These are phyloP conservation scores for Aspergillus saccharolyticus DNA, from an alignment of 495 filamentous ascomycete genomes.

Conservation along the genomic window DNA sequence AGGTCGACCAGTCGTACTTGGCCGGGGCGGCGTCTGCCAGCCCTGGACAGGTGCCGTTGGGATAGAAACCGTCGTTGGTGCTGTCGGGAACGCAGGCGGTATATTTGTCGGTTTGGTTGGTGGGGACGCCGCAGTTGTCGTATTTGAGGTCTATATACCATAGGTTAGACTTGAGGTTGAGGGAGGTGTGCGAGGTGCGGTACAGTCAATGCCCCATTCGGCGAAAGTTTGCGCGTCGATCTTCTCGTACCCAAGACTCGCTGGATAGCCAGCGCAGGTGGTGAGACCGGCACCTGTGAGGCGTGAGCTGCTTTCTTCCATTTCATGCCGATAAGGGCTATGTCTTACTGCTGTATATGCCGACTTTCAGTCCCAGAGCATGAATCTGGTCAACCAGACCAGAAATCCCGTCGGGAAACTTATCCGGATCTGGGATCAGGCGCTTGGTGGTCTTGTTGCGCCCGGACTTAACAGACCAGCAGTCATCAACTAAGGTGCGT, in stretches of 20 bases:
- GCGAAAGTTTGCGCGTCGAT: conserved; percentile 59
- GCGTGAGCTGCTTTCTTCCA: conserved; percentile 1
- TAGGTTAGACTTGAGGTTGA: too few species aligned
- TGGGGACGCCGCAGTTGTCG: conserved; percentile 59
- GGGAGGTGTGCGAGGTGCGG: neutral
- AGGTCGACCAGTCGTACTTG: conserved; percentile 49
- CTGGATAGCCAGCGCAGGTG: conserved; percentile 62
- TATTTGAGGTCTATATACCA: conserved; percentile 66
- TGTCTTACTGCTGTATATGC: conserved; percentile 53
- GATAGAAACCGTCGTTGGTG: conserved; percentile 15
- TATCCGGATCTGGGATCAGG: conserved; percentile 50
- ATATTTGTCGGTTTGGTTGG: conserved; percentile 39
- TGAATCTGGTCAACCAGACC: conserved; percentile 55
- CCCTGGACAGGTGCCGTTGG: conserved; percentile 40
- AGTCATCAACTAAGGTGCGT: conserved; percentile 46
- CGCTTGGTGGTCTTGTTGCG: conserved; percentile 43
- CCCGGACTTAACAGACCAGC: conserved; percentile 53
- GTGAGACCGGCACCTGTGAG: conserved; percentile 49
- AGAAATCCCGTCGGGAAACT: conserved; percentile 61
- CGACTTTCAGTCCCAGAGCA: conserved; percentile 55
- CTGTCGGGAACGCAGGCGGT: conserved; percentile 33
- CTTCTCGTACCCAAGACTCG: conserved; percentile 54
- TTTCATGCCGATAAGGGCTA: neutral
- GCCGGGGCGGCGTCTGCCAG: conserved; percentile 34
- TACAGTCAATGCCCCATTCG: conserved; percentile 62